Base-by-base conservation (phyloP, 441 rosid species). In the Theobroma grandiflorum region DNA sequence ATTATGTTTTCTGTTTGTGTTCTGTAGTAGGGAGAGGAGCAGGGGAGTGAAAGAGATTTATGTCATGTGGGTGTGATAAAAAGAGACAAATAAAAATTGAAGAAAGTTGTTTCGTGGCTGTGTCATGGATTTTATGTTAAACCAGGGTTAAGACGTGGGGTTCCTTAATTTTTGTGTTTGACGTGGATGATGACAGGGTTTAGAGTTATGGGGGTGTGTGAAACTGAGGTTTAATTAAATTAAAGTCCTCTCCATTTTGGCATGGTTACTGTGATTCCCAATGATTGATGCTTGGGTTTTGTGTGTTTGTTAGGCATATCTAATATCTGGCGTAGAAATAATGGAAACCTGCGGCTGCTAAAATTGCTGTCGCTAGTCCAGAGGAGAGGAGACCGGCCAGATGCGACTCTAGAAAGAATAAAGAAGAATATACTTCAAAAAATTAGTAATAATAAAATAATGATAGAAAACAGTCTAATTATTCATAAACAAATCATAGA, bases 11-110 rank as follows among this genome's bases (percentile, higher is more conserved):
- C 58, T 47, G 63, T 78, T 35, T 78, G 47, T 38, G 72, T 22
- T 76, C 15, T 38, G 79, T 6, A n/a, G 45, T 31, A 52, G 33
- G 42, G 72, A 76, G 35, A 69, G 37, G 55, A 61, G 52, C 53
- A 63, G 35, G 20, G 9, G 37, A 67, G 3, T 45, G 50, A 61
- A 49, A 61, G 64, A 33, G 72, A 12, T 49, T 38, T 70, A 50
- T 50, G 18, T 58, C 52, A 53, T 33, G 37, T 2, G 37, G 55
- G 58, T 40, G 66, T 20, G 52, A 42, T 26, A 43, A 45, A 59
- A 49, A 50, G 64, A 20, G 38, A 31, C 43, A 59, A 42, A 45
- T 10, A 31, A 42, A 14, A 38, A 22, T 40, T 6, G 0, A 5
- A 33, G 0, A 31, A 31, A 31, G 6, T n/a, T 2, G 11, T 65